A percentile compares a stretch with the other conserved stretches of the same genome.
Conservation (phyloP, 768 basidiomycete species). For the Grammothele lineata region DNA sequence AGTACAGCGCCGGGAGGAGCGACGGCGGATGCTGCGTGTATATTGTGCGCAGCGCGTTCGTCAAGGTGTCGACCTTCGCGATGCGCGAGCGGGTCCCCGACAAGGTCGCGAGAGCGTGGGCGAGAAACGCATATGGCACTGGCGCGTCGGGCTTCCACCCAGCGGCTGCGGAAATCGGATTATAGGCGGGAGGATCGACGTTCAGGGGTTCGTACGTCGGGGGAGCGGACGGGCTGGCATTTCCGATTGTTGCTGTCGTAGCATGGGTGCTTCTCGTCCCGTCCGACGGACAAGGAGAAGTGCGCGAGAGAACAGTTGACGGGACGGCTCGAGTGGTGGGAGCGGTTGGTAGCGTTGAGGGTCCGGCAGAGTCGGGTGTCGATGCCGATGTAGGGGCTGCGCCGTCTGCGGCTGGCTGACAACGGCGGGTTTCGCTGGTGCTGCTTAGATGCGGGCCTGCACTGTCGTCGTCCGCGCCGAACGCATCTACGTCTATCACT, state of each 20-base stretch:
- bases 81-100: slow-evolving; percentile 71
- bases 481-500: slow-evolving; percentile 31
- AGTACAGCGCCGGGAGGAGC: slow-evolving; percentile 72
- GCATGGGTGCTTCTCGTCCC: not conserved
- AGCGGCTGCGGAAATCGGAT: slow-evolving; percentile 30
- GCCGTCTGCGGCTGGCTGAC: too few relatives aligned
- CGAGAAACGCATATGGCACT: slow-evolving; percentile 70
- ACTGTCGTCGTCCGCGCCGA: slow-evolving; percentile 19
- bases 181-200: slow-evolving; percentile 47
- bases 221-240: not conserved
- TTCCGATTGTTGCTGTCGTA: slow-evolving; percentile 1
- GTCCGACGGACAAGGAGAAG: not conserved
- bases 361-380: not conserved
- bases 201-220: slow-evolving; percentile 32
- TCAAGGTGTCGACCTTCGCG: slow-evolving; percentile 60
- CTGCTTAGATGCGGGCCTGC: too few relatives aligned
- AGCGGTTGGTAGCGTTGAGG: not conserved
- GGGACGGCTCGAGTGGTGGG: not conserved
- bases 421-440: too few relatives aligned
- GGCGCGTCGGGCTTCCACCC: slow-evolving; percentile 35
- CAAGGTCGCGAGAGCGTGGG: slow-evolving; percentile 55
- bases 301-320: not conserved
- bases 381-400: not conserved
- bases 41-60: slow-evolving; percentile 72
- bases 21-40: slow-evolving; percentile 61